Conservation (phyloP, 2,329 filamentous ascomycete genomes). For the Diaporthe sp. region DNA sequence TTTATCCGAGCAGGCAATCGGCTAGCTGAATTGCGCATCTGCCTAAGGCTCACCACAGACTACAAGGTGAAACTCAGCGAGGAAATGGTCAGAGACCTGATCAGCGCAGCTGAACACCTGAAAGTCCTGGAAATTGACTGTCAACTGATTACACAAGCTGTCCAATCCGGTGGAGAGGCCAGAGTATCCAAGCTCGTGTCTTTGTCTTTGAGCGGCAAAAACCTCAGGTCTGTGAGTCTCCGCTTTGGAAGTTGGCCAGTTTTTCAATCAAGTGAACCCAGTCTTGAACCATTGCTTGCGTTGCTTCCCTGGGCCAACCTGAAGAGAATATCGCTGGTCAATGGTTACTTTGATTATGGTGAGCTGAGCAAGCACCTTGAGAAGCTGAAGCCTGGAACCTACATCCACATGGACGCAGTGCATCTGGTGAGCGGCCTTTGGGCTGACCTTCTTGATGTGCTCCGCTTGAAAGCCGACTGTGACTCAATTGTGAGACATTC, state of each 20-base stretch:
- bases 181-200: not conserved
- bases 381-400: not conserved
- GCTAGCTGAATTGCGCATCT: not conserved
- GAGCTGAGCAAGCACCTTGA: not conserved
- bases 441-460: not conserved
- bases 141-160: accelerated
- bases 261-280: no score
- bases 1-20: not conserved
- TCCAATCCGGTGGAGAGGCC: accelerated
- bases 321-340: accelerated
- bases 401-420: no score
- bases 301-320: not conserved
- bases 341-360: accelerated
- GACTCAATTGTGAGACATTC: accelerated
- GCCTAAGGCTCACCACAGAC: no score
- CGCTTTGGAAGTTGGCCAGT: not conserved
- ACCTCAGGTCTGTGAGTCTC: not conserved
- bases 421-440: not conserved
- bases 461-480: not conserved
- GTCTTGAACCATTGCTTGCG: not conserved
- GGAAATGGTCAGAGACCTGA: not conserved
- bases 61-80: no score
- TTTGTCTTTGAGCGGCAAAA: not conserved
- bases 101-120: not conserved
- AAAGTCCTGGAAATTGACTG: not conserved